phyloP scores from a whole-genome alignment of 2,329 filamentous ascomycete species.

The Xylariomycetidae sp. region DNA sequence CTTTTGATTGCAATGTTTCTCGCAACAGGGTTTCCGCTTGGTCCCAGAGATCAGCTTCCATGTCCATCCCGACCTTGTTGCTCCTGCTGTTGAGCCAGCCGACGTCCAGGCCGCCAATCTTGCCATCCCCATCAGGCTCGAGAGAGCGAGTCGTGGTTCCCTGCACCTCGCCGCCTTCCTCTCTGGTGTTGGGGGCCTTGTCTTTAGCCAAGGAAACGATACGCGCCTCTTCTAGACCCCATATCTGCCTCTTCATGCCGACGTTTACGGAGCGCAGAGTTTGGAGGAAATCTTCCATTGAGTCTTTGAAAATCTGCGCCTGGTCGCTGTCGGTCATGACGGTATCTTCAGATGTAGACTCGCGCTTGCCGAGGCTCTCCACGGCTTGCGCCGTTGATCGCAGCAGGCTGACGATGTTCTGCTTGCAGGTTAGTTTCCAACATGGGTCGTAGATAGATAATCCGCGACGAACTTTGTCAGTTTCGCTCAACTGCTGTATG shows the following conservation, averaged over 20 bases:
- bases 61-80: constrained; percentile 74
- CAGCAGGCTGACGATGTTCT: constrained; percentile 42
- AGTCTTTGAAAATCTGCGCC: constrained; percentile 51
- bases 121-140: constrained; percentile 51
- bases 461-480: constrained; percentile 64
- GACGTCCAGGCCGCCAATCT: constrained; percentile 66
- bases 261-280: constrained; percentile 72
- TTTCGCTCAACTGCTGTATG: constrained; percentile 73
- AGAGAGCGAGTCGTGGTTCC: constrained; percentile 26
- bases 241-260: constrained; percentile 68
- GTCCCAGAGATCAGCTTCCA: constrained; percentile 75
- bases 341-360: constrained; percentile 20
- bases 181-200: constrained; percentile 9
- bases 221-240: constrained; percentile 75
- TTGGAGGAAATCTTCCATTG: constrained; percentile 64
- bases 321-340: constrained; percentile 41
- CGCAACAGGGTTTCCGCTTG: constrained; percentile 19
- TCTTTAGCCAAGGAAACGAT: constrained; percentile 54
- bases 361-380: constrained; percentile 54
- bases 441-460: too few relatives aligned
- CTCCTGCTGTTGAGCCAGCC: constrained; percentile 87
- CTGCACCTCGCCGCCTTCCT: constrained; percentile 20
- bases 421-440: too few relatives aligned
- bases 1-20: constrained; percentile 9
- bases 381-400: constrained; percentile 58